Evolutionary conservation across 2,329 filamentous ascomycete species (phyloP), one percentile per base, ranked within the genome.

Genomic region (Geosmithia putterillii): DNA sequence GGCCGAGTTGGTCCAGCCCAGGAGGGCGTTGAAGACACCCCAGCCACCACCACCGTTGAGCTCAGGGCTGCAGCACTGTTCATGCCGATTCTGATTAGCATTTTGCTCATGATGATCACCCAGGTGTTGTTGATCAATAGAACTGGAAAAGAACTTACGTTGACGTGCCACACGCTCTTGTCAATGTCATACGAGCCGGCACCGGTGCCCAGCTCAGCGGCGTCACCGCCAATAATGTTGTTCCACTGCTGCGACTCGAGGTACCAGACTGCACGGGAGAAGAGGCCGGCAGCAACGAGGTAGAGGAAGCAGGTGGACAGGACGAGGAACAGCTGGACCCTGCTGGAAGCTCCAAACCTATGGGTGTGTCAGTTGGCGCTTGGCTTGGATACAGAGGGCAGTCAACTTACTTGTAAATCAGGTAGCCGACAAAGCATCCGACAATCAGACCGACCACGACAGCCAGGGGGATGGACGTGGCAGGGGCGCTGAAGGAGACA

Each of bases 1-100:
- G 6, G 85, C 88, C 14, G 83, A 86, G 65, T 94, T 94, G 47
- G 79, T 76, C 88, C 88, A 95, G 45, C 88, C 87, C 10, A 94
- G 70, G 43, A 94, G 71, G 46, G 85, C 79, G 53, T 94, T 90
- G 70, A 94, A 87, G 51, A 94, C 79, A 44, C 85, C 86, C 87
- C 86, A 94, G 38, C 83, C 85, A 34, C 81, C 79, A 40, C 82
- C 82, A 22, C 83, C 82, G 48, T 86, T 80, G 36, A 81, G 62
- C 43, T 78, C 65, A 0, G 86, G 82, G 53, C 76, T 89, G 59
- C 86, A 92, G 67, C 84, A 94, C 79, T 84, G 46, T 14, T 18
- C 15, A 45, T 17, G 9, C 32, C 35, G 15, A 32, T 32, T 15
- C 15, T n/a, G n/a, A n/a, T 15, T 32, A 8, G 28, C 28, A 17